These are phyloP conservation scores for Hymenoscyphus scutula DNA, from an alignment of 2,329 filamentous ascomycete species.

Conservation along the genomic window DNA sequence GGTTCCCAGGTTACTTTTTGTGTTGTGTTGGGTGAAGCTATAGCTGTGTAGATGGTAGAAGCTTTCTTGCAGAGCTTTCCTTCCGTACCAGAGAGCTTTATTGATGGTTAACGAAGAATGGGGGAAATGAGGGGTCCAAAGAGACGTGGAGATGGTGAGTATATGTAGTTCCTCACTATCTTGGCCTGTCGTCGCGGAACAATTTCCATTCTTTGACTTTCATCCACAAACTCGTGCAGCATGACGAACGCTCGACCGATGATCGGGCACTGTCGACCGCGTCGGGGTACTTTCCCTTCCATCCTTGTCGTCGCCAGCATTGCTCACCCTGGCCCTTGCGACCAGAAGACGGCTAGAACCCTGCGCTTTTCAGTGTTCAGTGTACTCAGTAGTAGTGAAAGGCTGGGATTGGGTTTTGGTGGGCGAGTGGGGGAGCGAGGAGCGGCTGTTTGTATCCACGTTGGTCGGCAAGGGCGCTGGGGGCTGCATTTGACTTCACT, in stretches of 20 bases:
- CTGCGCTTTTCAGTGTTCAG: too few relatives aligned
- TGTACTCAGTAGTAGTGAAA: neutral
- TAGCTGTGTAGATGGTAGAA: constrained; percentile 6
- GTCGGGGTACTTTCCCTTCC: constrained; percentile 12
- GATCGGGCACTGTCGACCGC: constrained; percentile 28
- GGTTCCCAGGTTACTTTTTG: constrained; percentile 2
- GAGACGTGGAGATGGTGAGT: constrained; percentile 24
- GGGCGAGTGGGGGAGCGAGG: neutral
- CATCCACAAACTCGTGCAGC: constrained; percentile 22
- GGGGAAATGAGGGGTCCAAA: constrained; percentile 24
- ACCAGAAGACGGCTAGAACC: neutral
- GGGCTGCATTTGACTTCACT: neutral
- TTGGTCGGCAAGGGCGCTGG: neutral
- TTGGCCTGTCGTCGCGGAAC: constrained; percentile 20
- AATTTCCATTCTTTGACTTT: constrained; percentile 26
- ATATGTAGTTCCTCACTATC: constrained; percentile 23
- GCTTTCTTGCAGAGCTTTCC: neutral
- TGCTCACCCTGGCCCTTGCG: neutral
- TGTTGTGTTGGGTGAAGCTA: constrained; percentile 1
- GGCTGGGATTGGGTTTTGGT: neutral
- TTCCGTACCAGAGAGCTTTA: neutral
- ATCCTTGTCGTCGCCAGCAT: too few relatives aligned
- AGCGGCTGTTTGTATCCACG: constrained; percentile 2
- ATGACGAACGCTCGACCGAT: constrained; percentile 25
- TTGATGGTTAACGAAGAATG: constrained; percentile 9